Conservation (phyloP, 306 rosid species). For the Rubus idaeus region DNA sequence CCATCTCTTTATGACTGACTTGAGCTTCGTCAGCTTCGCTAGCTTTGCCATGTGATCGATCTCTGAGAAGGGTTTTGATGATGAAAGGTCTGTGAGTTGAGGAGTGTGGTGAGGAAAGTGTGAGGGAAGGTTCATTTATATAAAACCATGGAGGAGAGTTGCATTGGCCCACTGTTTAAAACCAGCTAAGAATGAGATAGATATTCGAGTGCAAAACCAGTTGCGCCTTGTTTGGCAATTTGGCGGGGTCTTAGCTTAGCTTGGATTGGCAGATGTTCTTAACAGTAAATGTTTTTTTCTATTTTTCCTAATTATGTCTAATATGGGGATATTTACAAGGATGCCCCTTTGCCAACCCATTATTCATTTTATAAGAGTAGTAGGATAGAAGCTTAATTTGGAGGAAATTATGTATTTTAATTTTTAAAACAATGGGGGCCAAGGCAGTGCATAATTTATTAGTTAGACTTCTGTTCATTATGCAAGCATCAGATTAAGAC, state of each 20-base stretch:
- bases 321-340: conserved; percentile 17
- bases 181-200: conserved; percentile 69
- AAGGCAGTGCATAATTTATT: conserved; percentile 8
- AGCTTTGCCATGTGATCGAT: conserved; percentile 59
- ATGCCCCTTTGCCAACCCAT: conserved; percentile 25
- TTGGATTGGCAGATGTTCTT: conserved; percentile 11
- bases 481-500: conserved; percentile 1
- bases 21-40: conserved; percentile 79
- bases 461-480: neutral
- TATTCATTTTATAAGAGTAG: neutral
- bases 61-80: conserved; percentile 23
- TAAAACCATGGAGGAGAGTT: conserved; percentile 32
- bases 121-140: conserved; percentile 40
- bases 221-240: conserved; percentile 41
- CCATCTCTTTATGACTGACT: conserved; percentile 77
- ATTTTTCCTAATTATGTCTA: conserved; percentile 11
- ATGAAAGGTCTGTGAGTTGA: conserved; percentile 2
- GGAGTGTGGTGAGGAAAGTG: conserved; percentile 27
- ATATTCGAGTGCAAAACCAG: conserved; percentile 40
- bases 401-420: neutral
- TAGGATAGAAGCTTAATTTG: neutral
- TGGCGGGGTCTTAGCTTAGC: conserved; percentile 18
- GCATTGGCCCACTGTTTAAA: conserved; percentile 68
- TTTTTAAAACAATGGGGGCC: neutral
- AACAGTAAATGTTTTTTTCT: conserved; percentile 14